phyloP scores from a whole-genome alignment of 257 asterid species.

The Apocynum venetum region DNA sequence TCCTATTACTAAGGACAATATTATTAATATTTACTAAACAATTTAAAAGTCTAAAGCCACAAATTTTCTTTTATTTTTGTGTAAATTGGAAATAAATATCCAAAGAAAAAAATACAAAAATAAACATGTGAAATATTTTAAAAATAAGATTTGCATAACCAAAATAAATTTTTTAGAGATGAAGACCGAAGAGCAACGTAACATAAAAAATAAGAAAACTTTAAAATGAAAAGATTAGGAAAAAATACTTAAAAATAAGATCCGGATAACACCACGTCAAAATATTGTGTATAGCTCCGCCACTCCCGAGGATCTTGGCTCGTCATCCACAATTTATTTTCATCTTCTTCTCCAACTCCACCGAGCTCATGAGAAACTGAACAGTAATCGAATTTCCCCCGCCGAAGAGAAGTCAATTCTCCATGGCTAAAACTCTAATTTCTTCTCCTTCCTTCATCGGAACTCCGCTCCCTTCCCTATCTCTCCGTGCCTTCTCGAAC shows the following conservation, averaged over 20 bases:
- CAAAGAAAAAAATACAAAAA: too few relatives aligned
- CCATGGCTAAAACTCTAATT: conserved; percentile 91
- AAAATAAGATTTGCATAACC: too few relatives aligned
- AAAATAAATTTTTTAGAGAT: too few relatives aligned
- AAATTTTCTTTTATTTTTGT: too few relatives aligned
- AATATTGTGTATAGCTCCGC: conserved; percentile 9
- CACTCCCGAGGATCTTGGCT: conserved; percentile 8
- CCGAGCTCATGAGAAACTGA: not conserved
- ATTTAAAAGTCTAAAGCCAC: too few relatives aligned
- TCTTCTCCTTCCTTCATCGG: conserved; percentile 71
- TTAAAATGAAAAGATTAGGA: not conserved
- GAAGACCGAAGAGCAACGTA: too few relatives aligned
- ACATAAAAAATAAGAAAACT: too few relatives aligned
- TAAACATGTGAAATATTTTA: too few relatives aligned
- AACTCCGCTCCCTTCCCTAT: conserved; percentile 49
- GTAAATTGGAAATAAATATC: too few relatives aligned
- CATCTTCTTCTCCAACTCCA: conserved; percentile 1
- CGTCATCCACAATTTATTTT: conserved; percentile 15
- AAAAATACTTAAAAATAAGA: not conserved
- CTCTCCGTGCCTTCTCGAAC: conserved; percentile 40
- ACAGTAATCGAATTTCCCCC: not conserved
- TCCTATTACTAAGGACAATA: too few relatives aligned
- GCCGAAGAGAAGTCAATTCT: conserved; percentile 9
- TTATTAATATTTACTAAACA: too few relatives aligned
- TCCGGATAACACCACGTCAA: conserved; percentile 16